These are phyloP conservation scores for Rhododendron griersonianum DNA, from an alignment of 148 eudicot species.

Conservation along the genomic window DNA sequence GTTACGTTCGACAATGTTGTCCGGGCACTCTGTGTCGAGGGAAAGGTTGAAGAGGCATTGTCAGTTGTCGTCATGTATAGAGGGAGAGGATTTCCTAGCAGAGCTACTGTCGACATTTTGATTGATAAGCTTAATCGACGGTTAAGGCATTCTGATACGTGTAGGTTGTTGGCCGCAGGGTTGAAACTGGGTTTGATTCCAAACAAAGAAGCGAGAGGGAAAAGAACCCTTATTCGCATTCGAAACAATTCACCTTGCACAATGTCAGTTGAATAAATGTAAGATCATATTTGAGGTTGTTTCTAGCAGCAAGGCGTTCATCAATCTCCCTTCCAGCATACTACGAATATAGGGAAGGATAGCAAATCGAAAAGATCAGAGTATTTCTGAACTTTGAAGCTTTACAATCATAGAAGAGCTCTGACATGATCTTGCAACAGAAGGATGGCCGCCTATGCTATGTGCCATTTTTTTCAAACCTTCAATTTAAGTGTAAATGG, in stretches of 20 bases:
- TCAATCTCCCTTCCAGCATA: not conserved
- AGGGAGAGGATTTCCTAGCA: conserved; percentile 33
- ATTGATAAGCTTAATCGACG: conserved; percentile 50
- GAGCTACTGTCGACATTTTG: conserved; percentile 47
- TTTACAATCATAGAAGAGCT: not conserved
- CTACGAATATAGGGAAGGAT: not conserved
- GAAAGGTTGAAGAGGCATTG: conserved; percentile 48
- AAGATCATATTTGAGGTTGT: not conserved
- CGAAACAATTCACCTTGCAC: not conserved
- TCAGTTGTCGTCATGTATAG: conserved; percentile 37
- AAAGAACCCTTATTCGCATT: not conserved
- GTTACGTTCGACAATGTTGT: conserved; percentile 47
- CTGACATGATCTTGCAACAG: not conserved
- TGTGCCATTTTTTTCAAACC: not conserved
- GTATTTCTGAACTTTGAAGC: not conserved
- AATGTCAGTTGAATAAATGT: not conserved
- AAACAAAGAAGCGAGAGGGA: conserved; percentile 27
- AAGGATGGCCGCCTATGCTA: not conserved
- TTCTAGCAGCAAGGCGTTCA: not conserved
- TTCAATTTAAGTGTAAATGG: not conserved
- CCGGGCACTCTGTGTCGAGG: conserved; percentile 48
- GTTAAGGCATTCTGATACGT: conserved; percentile 38
- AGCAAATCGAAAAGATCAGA: not conserved
- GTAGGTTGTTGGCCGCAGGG: conserved; percentile 51
- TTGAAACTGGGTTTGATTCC: conserved; percentile 62